Evolutionary conservation across 495 filamentous ascomycete species (phyloP), one percentile per base, ranked within the genome.

Genomic region (Trichoderma erinaceum): DNA sequence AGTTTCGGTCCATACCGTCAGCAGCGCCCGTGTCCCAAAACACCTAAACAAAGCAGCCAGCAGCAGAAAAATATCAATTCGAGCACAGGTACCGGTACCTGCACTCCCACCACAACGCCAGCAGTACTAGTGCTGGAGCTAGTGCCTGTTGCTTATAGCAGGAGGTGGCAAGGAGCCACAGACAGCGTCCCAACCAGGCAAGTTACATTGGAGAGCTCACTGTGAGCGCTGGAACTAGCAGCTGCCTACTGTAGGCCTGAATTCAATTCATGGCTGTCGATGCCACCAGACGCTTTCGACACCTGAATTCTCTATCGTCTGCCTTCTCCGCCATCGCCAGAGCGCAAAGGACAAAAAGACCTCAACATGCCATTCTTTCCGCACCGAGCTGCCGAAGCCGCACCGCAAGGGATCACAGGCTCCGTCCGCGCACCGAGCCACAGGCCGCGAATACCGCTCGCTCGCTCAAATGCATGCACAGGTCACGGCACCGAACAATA

Each of bases 1-100:
- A 32, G 23, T 61, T 61, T 61, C 56, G 56, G 56, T 61, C 27
- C 56, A 25, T 61, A 61, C 56, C 56, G 56, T 61, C 56, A 61
- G 56, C 56, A 61, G 56, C 16, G 56, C 56, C 35, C 56, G 56
- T 61, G 56, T 61, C 25, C 27, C 23, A 38, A 10, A 38, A 38
- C 35, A 10, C 35, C 35, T 38, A 38, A 38, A 38, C 35, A 38
- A 38, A 38, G 8, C 35, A 38, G 44, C 15, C 44, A 18, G n/a
- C 29, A 29, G 29, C 29, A 29, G 29, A 29, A 29, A 29, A 29
- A 1, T 4, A 29, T 29, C 29, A 29, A 29, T 29, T 29, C 4
- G 29, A 29, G 29, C 44, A 48, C 44, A 5, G 44, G 44, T n/a
- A n/a, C 44, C 21, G n/a, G 48, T 52, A 52, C 48, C 16, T 18